Conservation (phyloP, 148 eudicot species). For the Cornus suecica region DNA sequence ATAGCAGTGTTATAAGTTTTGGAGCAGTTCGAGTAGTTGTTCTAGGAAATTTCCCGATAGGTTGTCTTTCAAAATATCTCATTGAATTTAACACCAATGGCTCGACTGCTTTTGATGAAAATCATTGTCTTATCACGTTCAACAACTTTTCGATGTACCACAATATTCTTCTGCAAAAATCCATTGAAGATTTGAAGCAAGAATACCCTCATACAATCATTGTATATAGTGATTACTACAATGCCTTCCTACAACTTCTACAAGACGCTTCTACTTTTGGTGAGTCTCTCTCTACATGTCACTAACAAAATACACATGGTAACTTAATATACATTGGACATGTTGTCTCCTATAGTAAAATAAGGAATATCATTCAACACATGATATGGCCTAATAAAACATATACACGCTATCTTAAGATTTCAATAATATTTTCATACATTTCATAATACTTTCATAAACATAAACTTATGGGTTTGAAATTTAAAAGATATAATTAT, state of each 20-base stretch:
- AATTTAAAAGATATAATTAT: too few relatives aligned
- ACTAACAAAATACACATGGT: background rate
- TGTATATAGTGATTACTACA: background rate
- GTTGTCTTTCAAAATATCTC: constrained; percentile 14
- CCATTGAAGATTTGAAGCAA: constrained; percentile 9
- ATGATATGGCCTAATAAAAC: too few relatives aligned
- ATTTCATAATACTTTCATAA: too few relatives aligned
- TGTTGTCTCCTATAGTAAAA: too few relatives aligned
- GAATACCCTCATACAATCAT: constrained; percentile 21
- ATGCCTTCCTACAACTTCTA: constrained; percentile 18
- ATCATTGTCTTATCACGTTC: background rate
- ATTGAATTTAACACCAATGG: background rate
- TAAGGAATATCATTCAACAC: too few relatives aligned
- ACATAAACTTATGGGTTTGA: too few relatives aligned
- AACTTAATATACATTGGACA: too few relatives aligned
- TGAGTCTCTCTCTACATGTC: background rate
- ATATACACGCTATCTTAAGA: too few relatives aligned
- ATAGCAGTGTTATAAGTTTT: background rate
- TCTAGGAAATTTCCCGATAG: constrained; percentile 20
- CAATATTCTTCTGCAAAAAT: constrained; percentile 19
- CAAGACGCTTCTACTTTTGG: background rate
- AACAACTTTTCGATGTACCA: constrained; percentile 28
- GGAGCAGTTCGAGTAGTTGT: constrained; percentile 22
- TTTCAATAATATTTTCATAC: too few relatives aligned
- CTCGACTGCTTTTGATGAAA: constrained; percentile 10